These are phyloP conservation scores for Fusarium temperatum DNA, from an alignment of 2,329 filamentous ascomycete species.

Conservation along the genomic window DNA sequence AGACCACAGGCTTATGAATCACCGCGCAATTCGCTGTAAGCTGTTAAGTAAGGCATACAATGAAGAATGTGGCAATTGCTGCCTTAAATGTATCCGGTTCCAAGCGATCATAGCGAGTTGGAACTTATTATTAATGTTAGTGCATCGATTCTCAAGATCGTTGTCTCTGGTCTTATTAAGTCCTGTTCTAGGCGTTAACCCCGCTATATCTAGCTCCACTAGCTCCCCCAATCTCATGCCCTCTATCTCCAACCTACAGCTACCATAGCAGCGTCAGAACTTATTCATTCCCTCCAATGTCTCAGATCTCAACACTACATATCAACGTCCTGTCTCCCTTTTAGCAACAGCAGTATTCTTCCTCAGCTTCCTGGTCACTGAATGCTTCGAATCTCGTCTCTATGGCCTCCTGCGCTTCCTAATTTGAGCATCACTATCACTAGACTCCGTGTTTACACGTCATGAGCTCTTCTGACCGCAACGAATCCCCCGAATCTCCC, in stretches of 20 bases:
- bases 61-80: not conserved
- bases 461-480: conserved; percentile 37
- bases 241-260: not conserved
- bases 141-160: conserved; percentile 4
- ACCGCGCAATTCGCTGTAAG: conserved; percentile 7
- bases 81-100: not conserved
- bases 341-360: not conserved
- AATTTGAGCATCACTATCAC: not conserved
- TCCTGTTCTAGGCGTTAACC: conserved; percentile 11
- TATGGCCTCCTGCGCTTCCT: not conserved
- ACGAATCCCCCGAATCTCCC: conserved; percentile 35
- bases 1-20: conserved; percentile 19
- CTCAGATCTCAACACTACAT: conserved; percentile 14
- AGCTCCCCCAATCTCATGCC: conserved; percentile 18
- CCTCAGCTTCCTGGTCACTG: not conserved
- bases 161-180: not conserved
- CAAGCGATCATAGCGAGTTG: not conserved
- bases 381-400: conserved; percentile 3
- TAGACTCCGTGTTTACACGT: not conserved
- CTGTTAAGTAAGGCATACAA: not conserved
- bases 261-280: not conserved
- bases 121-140: not conserved
- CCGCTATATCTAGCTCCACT: conserved; percentile 31
- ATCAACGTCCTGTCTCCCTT: not conserved
- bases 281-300: conserved; percentile 7